These are phyloP conservation scores for Emericellopsis cladophorae DNA, from an alignment of 2,329 filamentous ascomycete genomes.

Conservation along the genomic window DNA sequence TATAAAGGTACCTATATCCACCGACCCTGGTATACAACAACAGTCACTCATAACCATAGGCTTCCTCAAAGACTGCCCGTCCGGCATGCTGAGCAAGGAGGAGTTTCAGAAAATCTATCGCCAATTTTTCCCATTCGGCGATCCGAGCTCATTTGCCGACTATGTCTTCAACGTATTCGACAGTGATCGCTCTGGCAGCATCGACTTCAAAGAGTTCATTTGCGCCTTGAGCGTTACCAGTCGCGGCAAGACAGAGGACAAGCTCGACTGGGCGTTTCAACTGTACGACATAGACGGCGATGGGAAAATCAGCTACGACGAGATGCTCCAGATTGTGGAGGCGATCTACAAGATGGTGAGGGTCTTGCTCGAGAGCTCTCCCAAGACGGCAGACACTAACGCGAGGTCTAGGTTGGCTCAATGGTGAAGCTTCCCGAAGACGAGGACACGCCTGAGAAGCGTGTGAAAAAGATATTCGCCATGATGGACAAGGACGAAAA, in stretches of 20 bases:
- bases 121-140: conserved; percentile 98
- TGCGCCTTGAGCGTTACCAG: conserved; percentile 94
- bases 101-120: conserved; percentile 99
- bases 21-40: not conserved
- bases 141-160: conserved; percentile 93
- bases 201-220: conserved; percentile 99
- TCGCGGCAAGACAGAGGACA: conserved; percentile 97
- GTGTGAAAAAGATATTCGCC: conserved; percentile 93
- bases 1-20: conserved; percentile 68
- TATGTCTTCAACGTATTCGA: conserved; percentile 99
- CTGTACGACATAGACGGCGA: conserved; percentile 98
- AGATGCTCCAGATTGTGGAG: conserved; percentile 98
- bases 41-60: conserved; percentile 36
- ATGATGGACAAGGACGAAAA: conserved; percentile 99
- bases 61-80: conserved; percentile 96
- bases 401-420: conserved; percentile 64
- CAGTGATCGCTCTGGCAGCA: conserved; percentile 90
- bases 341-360: conserved; percentile 99
- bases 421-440: conserved; percentile 99
- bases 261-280: conserved; percentile 98
- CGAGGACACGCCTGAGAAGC: conserved; percentile 97
- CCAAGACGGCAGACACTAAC: not conserved
- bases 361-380: not conserved
- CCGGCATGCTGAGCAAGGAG: conserved; percentile 91
- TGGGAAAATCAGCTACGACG: conserved; percentile 96